phyloP scores from a whole-genome alignment of 257 asterid species.

The Perilla frutescens region DNA sequence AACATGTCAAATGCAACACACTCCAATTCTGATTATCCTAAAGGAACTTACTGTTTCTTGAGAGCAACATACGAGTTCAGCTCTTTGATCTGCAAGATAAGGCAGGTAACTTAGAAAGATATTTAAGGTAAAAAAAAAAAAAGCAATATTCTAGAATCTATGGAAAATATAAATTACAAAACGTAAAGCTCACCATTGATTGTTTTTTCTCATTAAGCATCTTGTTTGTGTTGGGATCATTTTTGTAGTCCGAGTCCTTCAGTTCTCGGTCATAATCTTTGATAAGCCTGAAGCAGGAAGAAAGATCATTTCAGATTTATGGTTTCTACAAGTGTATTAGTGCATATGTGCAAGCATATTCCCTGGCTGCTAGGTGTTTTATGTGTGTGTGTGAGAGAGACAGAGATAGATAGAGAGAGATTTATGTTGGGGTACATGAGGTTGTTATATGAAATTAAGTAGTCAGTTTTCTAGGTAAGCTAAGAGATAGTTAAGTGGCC shows the following conservation, averaged over 20 bases:
- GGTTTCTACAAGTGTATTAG: constrained; percentile 4
- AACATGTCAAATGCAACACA: constrained; percentile 9
- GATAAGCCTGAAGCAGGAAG: constrained; percentile 68
- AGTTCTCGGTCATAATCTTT: constrained; percentile 86
- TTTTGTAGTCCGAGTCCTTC: constrained; percentile 74
- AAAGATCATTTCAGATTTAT: constrained; percentile 28
- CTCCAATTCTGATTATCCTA: constrained; percentile 17
- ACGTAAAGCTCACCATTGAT: constrained; percentile 64
- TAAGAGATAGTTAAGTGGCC: constrained; percentile 21
- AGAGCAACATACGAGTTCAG: constrained; percentile 95
- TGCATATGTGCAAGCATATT: neutral
- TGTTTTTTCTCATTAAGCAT: constrained; percentile 88
- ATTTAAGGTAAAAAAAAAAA: neutral
- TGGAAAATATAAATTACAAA: constrained; percentile 2
- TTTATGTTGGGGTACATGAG: constrained; percentile 8
- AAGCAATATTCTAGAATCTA: neutral
- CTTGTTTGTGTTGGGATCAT: constrained; percentile 72
- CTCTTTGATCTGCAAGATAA: constrained; percentile 86
- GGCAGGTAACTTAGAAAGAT: constrained; percentile 36
- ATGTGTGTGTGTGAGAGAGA: neutral
- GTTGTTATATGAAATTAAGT: neutral
- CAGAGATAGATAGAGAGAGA: constrained; percentile 1
- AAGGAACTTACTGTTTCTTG: constrained; percentile 80
- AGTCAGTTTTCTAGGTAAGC: constrained; percentile 7
- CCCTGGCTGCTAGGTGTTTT: neutral